A percentile compares a stretch with the other conserved stretches of the same genome.
These are phyloP conservation scores for Pichia terricola DNA, from an alignment of 1,139 yeast genomes.

Conservation along the genomic window DNA sequence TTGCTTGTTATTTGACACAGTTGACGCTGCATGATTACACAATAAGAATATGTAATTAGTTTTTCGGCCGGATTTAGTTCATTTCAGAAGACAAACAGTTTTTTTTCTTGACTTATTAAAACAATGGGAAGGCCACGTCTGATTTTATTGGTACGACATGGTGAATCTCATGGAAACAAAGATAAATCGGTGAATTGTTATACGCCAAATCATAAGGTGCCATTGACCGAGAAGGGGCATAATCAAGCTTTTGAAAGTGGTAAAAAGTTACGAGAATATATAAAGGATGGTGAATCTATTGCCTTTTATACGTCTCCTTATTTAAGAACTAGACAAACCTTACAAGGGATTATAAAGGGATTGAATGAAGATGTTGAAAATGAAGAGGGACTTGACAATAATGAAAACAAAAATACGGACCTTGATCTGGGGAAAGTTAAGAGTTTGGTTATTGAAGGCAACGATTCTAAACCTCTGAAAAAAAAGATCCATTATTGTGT, in stretches of 20 bases:
- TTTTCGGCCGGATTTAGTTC: no score
- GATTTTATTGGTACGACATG: conserved; percentile 76
- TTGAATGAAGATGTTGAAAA: conserved; percentile 29
- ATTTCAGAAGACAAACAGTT: no score
- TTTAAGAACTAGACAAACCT: conserved; percentile 69
- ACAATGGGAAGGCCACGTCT: conserved; percentile 52
- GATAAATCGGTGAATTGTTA: conserved; percentile 70
- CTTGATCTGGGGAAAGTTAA: no score
- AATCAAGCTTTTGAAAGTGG: conserved; percentile 67
- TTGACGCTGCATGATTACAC: no score
- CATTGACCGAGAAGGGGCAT: conserved; percentile 61
- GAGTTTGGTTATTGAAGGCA: conserved; percentile 6
- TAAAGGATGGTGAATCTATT: conserved; percentile 41
- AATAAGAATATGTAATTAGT: no score
- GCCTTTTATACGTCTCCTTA: conserved; percentile 81
- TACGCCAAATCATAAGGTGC: conserved; percentile 71
- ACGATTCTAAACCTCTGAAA: conserved; percentile 1
- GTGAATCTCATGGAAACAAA: conserved; percentile 82
- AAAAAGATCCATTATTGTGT: conserved; percentile 22
- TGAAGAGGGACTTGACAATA: no score
- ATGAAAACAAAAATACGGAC: background rate
- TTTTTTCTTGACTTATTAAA: no score
- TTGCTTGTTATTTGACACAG: no score
- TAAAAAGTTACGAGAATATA: conserved; percentile 38
- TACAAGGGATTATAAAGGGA: conserved; percentile 56